Evolutionary conservation across 23 red algal species (phyloP).

Genomic region (Gracilaria domingensis): DNA sequence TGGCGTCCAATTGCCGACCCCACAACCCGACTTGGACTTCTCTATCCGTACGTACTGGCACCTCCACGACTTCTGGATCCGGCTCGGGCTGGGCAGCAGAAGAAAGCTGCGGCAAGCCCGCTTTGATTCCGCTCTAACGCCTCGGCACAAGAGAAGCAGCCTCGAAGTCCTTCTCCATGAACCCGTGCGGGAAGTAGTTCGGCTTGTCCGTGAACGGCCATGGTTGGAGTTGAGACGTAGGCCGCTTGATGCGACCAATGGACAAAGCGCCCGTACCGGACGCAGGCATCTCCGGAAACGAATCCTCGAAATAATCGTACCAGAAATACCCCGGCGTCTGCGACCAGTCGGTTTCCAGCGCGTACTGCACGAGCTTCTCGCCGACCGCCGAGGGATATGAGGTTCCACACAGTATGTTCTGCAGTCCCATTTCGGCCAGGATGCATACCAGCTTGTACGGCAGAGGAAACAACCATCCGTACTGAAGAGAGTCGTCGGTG

Average conservation of each 20-base stretch:
- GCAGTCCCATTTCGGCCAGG: background rate
- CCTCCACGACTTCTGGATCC: too few species aligned
- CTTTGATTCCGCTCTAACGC: too few species aligned
- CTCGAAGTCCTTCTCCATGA: background rate
- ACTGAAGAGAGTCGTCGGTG: background rate
- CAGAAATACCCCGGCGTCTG: background rate
- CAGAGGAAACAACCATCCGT: background rate
- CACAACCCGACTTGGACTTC: too few species aligned
- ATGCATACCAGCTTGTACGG: background rate
- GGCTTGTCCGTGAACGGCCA: background rate
- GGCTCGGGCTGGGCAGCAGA: too few species aligned
- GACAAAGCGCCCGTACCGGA: background rate
- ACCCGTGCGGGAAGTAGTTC: background rate
- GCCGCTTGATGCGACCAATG: background rate
- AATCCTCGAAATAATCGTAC: background rate
- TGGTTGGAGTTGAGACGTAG: background rate
- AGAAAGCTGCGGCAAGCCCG: too few species aligned
- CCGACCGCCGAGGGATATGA: background rate
- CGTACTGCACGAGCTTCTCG: background rate
- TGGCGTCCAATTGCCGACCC: too few species aligned
- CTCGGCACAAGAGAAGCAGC: background rate
- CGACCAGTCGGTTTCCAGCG: background rate
- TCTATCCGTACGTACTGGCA: too few species aligned
- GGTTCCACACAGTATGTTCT: background rate
- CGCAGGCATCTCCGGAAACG: background rate